These are phyloP conservation scores for Starmerella stellata DNA, from an alignment of 805 yeast genomes.

Conservation along the genomic window DNA sequence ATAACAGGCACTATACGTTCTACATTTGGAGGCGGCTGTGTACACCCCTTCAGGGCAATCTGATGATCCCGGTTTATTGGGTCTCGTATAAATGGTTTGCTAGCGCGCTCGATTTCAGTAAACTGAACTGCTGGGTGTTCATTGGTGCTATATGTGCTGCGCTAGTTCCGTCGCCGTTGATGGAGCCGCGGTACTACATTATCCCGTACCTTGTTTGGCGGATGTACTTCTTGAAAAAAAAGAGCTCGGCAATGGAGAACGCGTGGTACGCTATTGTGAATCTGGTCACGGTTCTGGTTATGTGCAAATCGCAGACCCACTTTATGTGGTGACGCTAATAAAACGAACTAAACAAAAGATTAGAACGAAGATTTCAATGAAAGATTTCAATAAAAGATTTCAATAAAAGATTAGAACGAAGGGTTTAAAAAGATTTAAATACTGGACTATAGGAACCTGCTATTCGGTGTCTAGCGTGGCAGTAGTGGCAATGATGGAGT, in stretches of 20 bases:
- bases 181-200: constrained; percentile 87
- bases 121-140: constrained; percentile 26
- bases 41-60: constrained; percentile 16
- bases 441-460: too few relatives aligned
- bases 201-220: constrained; percentile 67
- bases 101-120: constrained; percentile 17
- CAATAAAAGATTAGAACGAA: too few relatives aligned
- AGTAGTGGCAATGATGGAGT: too few relatives aligned
- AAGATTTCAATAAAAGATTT: too few relatives aligned
- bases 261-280: constrained; percentile 46
- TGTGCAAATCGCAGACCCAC: constrained; percentile 46
- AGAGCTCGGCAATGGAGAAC: constrained; percentile 33
- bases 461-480: too few relatives aligned
- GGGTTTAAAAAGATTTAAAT: too few relatives aligned
- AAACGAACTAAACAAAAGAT: too few relatives aligned
- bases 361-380: too few relatives aligned
- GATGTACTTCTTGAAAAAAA: constrained; percentile 27
- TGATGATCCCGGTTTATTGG: constrained; percentile 55
- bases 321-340: constrained; percentile 78
- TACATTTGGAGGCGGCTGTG: constrained; percentile 61
- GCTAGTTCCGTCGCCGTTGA: constrained; percentile 72
- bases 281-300: constrained; percentile 34
- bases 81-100: constrained; percentile 28
- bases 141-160: constrained; percentile 38
- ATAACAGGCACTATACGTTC: constrained; percentile 84